These are phyloP conservation scores for Ogataea neopini DNA, from an alignment of 805 yeast species.

Conservation along the genomic window DNA sequence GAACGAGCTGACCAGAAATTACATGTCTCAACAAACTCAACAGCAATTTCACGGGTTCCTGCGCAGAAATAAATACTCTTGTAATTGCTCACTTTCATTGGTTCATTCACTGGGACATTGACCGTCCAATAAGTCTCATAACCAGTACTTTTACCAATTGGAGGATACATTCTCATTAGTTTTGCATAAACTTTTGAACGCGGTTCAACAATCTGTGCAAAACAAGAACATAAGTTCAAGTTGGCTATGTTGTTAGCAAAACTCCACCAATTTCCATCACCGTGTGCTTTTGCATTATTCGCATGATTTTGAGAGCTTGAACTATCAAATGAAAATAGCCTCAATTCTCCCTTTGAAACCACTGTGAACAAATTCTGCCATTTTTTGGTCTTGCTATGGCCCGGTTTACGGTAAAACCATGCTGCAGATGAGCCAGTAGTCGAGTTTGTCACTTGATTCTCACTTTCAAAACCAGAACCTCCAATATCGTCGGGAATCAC, in stretches of 20 bases:
- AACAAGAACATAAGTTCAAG: constrained; percentile 52
- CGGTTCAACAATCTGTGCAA: constrained; percentile 46
- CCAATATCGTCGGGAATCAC: constrained; percentile 15
- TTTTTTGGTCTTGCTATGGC: constrained; percentile 18
- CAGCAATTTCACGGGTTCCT: constrained; percentile 65
- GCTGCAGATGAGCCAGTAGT: neutral
- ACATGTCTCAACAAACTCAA: constrained; percentile 70
- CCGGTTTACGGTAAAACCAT: constrained; percentile 2
- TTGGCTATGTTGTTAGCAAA: constrained; percentile 59
- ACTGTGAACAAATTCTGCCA: constrained; percentile 62
- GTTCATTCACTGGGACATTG: constrained; percentile 49
- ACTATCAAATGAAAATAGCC: constrained; percentile 51
- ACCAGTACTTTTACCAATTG: constrained; percentile 35
- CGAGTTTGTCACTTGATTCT: neutral
- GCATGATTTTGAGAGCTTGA: constrained; percentile 12
- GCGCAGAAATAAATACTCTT: constrained; percentile 60
- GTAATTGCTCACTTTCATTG: constrained; percentile 26
- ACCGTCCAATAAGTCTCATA: constrained; percentile 52
- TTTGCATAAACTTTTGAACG: constrained; percentile 23
- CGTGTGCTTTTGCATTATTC: constrained; percentile 18
- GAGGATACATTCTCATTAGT: constrained; percentile 15
- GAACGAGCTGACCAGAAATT: constrained; percentile 90
- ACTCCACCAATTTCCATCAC: constrained; percentile 69
- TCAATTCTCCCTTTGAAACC: constrained; percentile 64
- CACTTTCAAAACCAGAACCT: neutral